Percentiles rank a stretch among this genome's conserved stretches.
phyloP scores from a whole-genome alignment of 2,329 filamentous ascomycete species.

The Amphichorda felina region DNA sequence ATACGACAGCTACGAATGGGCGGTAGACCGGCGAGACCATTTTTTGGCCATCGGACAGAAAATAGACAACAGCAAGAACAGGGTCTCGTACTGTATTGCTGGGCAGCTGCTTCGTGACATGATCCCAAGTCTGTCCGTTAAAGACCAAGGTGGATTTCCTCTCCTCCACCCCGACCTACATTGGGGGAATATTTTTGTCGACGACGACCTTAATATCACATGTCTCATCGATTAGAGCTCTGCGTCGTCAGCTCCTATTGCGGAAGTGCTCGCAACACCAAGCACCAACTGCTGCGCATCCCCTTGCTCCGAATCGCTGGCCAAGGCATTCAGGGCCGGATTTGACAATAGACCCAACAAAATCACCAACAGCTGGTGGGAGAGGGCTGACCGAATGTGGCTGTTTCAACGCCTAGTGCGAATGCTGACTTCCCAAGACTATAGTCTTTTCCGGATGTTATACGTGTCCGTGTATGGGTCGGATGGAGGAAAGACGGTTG shows the following conservation, averaged over 20 bases:
- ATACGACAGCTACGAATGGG: constrained; percentile 7
- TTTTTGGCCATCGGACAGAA: constrained; percentile 10
- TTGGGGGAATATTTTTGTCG: constrained; percentile 12
- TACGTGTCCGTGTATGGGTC: too few relatives aligned
- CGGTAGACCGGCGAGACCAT: constrained; percentile 6
- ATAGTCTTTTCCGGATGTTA: too few relatives aligned
- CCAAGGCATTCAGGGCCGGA: too few relatives aligned
- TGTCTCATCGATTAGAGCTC: constrained; percentile 14
- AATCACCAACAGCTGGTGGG: too few relatives aligned
- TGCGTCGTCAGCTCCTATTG: constrained; percentile 7
- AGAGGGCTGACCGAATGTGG: too few relatives aligned
- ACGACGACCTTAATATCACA: constrained; percentile 11
- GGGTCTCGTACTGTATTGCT: constrained; percentile 9
- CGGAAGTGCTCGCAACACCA: constrained; percentile 4
- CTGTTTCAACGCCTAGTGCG: too few relatives aligned
- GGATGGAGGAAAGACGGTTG: not conserved
- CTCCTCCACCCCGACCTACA: constrained; percentile 12
- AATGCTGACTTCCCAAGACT: too few relatives aligned
- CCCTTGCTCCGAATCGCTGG: too few relatives aligned
- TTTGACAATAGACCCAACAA: too few relatives aligned
- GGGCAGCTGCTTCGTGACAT: constrained; percentile 8
- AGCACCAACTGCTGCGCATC: not conserved
- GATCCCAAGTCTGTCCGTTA: too few relatives aligned
- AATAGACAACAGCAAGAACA: constrained; percentile 12
- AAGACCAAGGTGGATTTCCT: constrained; percentile 1